phyloP scores from a whole-genome alignment of 176 grass and related monocot species.

The Thinopyrum elongatum region DNA sequence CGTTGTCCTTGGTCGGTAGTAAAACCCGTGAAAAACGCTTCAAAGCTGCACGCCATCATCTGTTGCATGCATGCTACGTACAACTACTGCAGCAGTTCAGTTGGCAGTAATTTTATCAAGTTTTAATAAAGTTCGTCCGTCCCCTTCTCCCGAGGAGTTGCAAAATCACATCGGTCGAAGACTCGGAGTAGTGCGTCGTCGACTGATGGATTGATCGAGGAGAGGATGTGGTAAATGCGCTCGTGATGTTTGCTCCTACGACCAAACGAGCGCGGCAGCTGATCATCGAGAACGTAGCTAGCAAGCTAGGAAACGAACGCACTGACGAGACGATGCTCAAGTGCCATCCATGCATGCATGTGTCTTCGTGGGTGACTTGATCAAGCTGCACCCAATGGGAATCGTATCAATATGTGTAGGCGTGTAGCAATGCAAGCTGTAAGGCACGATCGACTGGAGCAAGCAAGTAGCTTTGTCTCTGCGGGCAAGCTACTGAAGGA shows the following conservation, averaged over 20 bases:
- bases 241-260: not conserved
- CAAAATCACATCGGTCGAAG: not conserved
- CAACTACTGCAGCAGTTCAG: not conserved
- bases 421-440: too few species aligned
- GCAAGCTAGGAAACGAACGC: not conserved
- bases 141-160: not conserved
- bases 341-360: not conserved
- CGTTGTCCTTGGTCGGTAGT: not conserved
- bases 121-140: not conserved
- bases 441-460: too few species aligned
- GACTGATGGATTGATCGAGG: not conserved
- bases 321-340: not conserved
- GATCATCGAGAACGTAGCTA: too few species aligned
- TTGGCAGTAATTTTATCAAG: not conserved
- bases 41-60: not conserved
- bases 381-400: too few species aligned
- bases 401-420: too few species aligned
- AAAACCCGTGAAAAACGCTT: not conserved
- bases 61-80: not conserved
- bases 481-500: too few species aligned
- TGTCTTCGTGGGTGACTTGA: not conserved
- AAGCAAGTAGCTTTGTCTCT: too few species aligned
- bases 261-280: not conserved
- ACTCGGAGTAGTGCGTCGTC: not conserved
- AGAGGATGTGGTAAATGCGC: not conserved